Evolutionary conservation across 2,329 filamentous ascomycete species (phyloP).

Genomic region (Parastagonospora nodorum): DNA sequence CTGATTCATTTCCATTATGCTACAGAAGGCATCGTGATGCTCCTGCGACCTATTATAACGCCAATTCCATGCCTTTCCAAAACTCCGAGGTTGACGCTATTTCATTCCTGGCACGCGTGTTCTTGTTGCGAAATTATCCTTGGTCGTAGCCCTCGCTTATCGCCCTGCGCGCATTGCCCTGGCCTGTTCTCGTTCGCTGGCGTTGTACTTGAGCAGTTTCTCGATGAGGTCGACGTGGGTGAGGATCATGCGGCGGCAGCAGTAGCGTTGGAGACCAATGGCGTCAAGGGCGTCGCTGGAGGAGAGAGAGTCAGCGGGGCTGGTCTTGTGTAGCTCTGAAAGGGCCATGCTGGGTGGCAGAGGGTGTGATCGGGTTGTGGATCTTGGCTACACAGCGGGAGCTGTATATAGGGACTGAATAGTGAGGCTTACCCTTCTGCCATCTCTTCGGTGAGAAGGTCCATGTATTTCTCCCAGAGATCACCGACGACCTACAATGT

Average conservation of each 20-base stretch:
- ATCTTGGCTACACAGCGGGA: neutral
- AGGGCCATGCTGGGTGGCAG: neutral
- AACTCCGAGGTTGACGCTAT: neutral
- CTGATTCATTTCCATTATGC: neutral
- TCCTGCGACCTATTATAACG: neutral
- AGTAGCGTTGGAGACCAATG: conserved; percentile 92
- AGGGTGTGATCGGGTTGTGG: too few relatives aligned
- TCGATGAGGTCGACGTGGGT: conserved; percentile 99
- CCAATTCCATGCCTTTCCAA: neutral
- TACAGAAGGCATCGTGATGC: neutral
- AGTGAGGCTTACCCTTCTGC: conserved; percentile 38
- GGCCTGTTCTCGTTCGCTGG: conserved; percentile 42
- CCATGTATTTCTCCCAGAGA: conserved; percentile 94
- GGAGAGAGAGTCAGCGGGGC: neutral
- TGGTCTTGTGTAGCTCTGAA: neutral
- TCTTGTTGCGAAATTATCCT: neutral
- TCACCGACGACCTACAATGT: conserved; percentile 82
- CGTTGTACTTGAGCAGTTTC: conserved; percentile 73
- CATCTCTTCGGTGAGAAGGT: conserved; percentile 73
- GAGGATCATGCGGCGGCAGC: conserved; percentile 99
- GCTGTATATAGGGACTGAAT: neutral
- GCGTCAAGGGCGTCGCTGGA: conserved; percentile 92
- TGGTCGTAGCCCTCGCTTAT: conserved; percentile 4
- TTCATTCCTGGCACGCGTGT: neutral
- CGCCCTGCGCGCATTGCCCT: conserved; percentile 32